Evolutionary conservation across 495 filamentous ascomycete species (phyloP).

Genomic region (Aspergillus steynii): DNA sequence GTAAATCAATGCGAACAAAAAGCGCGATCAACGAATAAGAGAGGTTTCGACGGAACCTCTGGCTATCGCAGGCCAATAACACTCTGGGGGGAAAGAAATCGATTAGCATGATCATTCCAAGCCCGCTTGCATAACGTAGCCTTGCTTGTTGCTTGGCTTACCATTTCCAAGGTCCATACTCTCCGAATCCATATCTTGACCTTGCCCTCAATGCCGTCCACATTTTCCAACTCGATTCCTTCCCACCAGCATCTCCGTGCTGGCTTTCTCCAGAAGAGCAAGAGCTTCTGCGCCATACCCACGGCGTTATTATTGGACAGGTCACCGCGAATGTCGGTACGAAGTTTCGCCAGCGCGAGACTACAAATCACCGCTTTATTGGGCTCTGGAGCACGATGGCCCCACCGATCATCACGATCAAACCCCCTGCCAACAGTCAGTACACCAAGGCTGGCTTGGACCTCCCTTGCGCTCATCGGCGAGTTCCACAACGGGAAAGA

Average conservation of each 20-base stretch:
- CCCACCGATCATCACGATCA: slow-evolving; percentile 93
- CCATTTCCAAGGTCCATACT: slow-evolving; percentile 99
- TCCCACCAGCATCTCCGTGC: slow-evolving; percentile 99
- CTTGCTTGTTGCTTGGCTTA: slow-evolving; percentile 30
- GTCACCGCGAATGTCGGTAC: slow-evolving; percentile 85
- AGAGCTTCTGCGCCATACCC: slow-evolving; percentile 97
- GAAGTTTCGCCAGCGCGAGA: slow-evolving; percentile 85
- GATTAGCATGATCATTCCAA: slow-evolving; percentile 7
- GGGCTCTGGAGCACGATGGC: slow-evolving; percentile 91
- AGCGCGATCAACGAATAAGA: neutral
- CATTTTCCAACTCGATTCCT: slow-evolving; percentile 85
- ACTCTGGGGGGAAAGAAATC: slow-evolving; percentile 53
- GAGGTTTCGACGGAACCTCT: neutral
- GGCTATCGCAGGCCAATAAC: slow-evolving; percentile 82
- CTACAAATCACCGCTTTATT: slow-evolving; percentile 98
- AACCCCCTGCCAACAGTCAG: slow-evolving; percentile 68
- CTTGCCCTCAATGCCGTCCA: slow-evolving; percentile 88
- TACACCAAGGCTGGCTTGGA: slow-evolving; percentile 1
- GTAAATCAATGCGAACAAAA: neutral
- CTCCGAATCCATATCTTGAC: slow-evolving; percentile 97
- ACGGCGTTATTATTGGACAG: slow-evolving; percentile 78
- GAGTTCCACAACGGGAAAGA: neutral
- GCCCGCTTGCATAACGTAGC: neutral
- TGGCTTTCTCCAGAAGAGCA: slow-evolving; percentile 98
- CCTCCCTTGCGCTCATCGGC: no score